A percentile compares a stretch with the other conserved stretches of the same genome.
These are phyloP conservation scores for Pyronema omphalodes DNA, from an alignment of 495 filamentous ascomycete species.

Conservation along the genomic window DNA sequence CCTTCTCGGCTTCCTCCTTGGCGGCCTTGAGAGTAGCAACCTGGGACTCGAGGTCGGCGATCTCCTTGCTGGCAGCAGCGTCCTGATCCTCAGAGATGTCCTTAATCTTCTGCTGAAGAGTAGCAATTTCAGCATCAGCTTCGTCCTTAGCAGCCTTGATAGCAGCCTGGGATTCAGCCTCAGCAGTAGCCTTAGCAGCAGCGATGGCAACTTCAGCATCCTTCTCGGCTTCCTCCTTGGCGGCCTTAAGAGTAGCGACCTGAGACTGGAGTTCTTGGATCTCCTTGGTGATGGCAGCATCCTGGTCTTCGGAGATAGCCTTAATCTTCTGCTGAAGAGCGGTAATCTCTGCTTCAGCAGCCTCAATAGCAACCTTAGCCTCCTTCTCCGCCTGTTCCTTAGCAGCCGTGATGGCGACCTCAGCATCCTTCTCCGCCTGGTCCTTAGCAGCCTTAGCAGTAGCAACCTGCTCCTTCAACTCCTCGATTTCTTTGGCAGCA, in stretches of 20 bases:
- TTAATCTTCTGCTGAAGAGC: not conserved
- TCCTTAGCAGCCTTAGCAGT: conserved; percentile 6
- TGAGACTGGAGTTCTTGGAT: conserved; percentile 5
- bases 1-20: no score
- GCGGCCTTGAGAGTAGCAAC: no score
- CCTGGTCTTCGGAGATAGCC: not conserved
- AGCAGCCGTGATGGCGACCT: conserved; percentile 5
- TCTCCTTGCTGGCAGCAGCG: no score
- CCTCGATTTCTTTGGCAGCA: conserved; percentile 3
- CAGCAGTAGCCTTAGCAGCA: conserved; percentile 5
- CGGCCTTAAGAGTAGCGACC: conserved; percentile 6
- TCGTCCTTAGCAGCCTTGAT: not conserved
- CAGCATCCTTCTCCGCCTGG: conserved; percentile 3
- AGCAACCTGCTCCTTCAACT: conserved; percentile 9
- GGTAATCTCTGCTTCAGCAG: conserved; percentile 5
- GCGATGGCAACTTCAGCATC: conserved; percentile 4
- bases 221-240: conserved; percentile 5
- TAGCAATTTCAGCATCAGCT: no score
- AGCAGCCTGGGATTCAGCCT: conserved; percentile 8
- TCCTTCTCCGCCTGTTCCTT: conserved; percentile 12
- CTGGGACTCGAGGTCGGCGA: no score
- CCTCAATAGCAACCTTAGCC: conserved; percentile 4
- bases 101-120: no score
- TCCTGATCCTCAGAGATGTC: no score
- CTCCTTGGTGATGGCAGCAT: conserved; percentile 3